Evolutionary conservation across 805 yeast species (phyloP), one percentile per base, ranked within the genome.

Genomic region (Wickerhamiella lipophila): DNA sequence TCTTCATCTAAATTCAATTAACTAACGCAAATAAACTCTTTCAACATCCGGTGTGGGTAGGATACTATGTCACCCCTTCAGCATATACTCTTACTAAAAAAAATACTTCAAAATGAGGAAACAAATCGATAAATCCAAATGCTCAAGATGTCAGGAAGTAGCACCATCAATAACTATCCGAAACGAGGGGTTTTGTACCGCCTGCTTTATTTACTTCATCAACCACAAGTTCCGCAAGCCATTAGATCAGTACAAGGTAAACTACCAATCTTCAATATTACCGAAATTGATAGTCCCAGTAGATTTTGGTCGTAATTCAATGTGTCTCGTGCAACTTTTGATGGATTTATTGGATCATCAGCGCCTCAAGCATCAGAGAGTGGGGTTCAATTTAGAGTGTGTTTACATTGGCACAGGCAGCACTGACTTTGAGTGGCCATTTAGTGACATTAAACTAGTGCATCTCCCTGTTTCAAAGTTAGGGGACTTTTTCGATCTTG

Each of bases 141-240:
- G 42, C 15, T 39, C 45, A 13, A 39, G 26, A 42, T 53, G 56
- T 34, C 30, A 36, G 13, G 48, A 45, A 9, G 42, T 35, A 46
- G 56, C 52, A 1, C 68, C 61, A 6, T 56, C 54, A 0, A 70
- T 79, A 0, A 68, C 66, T 3, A 60, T 84, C 2, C 64, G 94
- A 46, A 78, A 78, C 52, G 89, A 83, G 58, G 59, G 66, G 15
- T 81, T 81, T 51, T 83, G 94, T 64, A 50, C 55, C 22, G 50
- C 53, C 1, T 88, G 97, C 63, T 89, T 85, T 56, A 60, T 74
- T 18, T 72, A 78, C 51, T 88, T 85, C 60, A 70, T 88, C 32
- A 72, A 81, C 50, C 79, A 84, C 21, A 88, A 88, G 62, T 87
- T 84, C 63, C 71, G 95, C 53, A 83, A 81, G 58, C 82, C 74